phyloP scores from a whole-genome alignment of 805 yeast genomes.

The Candida mattraensis region DNA sequence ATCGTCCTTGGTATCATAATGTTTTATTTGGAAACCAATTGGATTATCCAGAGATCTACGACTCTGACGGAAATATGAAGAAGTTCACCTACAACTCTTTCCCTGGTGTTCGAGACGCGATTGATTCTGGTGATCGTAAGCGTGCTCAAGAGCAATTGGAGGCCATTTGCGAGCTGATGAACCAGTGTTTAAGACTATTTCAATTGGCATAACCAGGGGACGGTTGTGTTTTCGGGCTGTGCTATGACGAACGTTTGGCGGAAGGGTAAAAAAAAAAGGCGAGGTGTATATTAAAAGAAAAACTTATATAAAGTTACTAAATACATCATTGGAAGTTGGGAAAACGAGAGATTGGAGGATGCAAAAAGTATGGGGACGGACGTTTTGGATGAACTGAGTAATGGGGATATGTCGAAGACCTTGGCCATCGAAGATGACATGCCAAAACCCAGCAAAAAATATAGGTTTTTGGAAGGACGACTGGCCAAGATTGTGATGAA shows the following conservation, averaged over 20 bases:
- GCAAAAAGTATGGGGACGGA: too few species aligned
- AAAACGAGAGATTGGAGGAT: too few species aligned
- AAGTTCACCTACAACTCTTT: conserved; percentile 61
- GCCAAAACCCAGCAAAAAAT: too few species aligned
- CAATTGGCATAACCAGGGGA: conserved; percentile 6
- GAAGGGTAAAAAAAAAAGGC: background rate
- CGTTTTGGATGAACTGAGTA: too few species aligned
- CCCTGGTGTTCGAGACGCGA: conserved; percentile 74
- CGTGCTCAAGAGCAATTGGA: conserved; percentile 56
- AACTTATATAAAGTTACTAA: too few species aligned
- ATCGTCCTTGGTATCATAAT: conserved; percentile 68
- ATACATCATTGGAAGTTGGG: too few species aligned
- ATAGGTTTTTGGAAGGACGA: too few species aligned
- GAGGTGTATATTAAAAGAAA: too few species aligned
- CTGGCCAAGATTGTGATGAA: conserved; percentile 18
- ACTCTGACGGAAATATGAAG: conserved; percentile 24
- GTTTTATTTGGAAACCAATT: conserved; percentile 67
- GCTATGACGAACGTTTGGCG: too few species aligned
- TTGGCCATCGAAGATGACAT: too few species aligned
- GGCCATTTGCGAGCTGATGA: conserved; percentile 38
- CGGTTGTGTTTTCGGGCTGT: conserved; percentile 1
- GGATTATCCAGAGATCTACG: conserved; percentile 47
- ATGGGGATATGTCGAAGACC: too few species aligned
- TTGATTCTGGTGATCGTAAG: conserved; percentile 48
- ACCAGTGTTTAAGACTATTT: conserved; percentile 25